Conservation (phyloP, 805 yeast species). For the Lachancea waltii region DNA sequence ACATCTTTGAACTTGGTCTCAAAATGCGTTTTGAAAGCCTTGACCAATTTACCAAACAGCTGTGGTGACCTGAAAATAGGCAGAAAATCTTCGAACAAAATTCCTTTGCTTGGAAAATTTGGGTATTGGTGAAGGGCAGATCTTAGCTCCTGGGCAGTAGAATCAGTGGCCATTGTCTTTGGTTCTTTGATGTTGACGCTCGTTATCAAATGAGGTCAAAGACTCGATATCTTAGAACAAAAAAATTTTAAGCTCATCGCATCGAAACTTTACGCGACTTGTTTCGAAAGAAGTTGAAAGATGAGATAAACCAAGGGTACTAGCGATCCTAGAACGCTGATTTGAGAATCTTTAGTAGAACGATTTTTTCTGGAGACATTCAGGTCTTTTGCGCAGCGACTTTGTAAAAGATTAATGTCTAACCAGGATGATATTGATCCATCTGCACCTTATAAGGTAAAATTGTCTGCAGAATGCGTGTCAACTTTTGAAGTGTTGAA, state of each 20-base stretch:
- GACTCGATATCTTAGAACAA: too few relatives aligned
- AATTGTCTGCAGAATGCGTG: slow-evolving; percentile 18
- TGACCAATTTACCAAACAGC: slow-evolving; percentile 71
- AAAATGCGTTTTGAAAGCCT: slow-evolving; percentile 73
- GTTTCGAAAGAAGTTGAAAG: too few relatives aligned
- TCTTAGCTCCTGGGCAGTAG: slow-evolving; percentile 41
- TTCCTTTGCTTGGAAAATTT: slow-evolving; percentile 90
- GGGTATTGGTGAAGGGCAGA: slow-evolving; percentile 70
- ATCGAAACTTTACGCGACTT: too few relatives aligned
- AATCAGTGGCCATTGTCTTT: slow-evolving; percentile 23
- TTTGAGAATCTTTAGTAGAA: too few relatives aligned
- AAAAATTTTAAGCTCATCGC: slow-evolving; percentile 4
- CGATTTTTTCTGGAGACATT: too few relatives aligned
- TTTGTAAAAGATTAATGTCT: too few relatives aligned
- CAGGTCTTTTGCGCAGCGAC: too few relatives aligned
- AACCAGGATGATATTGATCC: too few relatives aligned
- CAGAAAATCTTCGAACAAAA: slow-evolving; percentile 90
- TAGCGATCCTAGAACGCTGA: too few relatives aligned
- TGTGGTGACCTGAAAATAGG: slow-evolving; percentile 86
- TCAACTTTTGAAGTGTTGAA: slow-evolving; percentile 25
- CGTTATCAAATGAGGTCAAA: too few relatives aligned
- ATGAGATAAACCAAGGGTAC: too few relatives aligned
- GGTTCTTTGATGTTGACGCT: neutral
- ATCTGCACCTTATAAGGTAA: slow-evolving; percentile 27
- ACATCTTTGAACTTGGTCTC: slow-evolving; percentile 46